Conservation (phyloP, 495 filamentous ascomycete species). For the Penicillium pancosmium region DNA sequence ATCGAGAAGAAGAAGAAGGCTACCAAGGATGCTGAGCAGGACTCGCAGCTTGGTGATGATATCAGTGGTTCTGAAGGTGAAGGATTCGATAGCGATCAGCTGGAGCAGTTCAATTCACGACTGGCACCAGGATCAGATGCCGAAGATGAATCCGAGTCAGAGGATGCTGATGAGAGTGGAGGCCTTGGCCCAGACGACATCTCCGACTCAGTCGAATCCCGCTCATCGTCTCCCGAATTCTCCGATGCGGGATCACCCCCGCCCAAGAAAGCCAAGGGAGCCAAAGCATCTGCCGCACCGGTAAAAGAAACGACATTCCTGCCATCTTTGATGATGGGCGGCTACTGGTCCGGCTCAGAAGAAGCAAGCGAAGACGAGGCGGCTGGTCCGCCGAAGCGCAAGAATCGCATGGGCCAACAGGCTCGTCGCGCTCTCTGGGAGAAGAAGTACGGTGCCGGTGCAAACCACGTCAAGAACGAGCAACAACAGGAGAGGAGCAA, state of each 20-base stretch:
- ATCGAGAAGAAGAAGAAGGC: constrained; percentile 13
- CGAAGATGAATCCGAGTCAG: constrained; percentile 46
- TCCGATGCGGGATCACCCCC: constrained; percentile 38
- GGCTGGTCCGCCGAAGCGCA: constrained; percentile 50
- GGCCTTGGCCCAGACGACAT: constrained; percentile 27
- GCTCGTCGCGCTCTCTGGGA: constrained; percentile 86
- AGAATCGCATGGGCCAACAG: constrained; percentile 88
- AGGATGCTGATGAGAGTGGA: constrained; percentile 34
- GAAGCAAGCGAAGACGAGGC: constrained; percentile 50
- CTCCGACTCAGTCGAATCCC: constrained; percentile 35
- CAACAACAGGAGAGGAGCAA: constrained; percentile 28
- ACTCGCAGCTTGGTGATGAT: constrained; percentile 23
- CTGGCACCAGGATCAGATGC: constrained; percentile 57
- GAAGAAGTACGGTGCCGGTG: constrained; percentile 80
- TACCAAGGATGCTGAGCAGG: constrained; percentile 11
- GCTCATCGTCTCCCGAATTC: constrained; percentile 40
- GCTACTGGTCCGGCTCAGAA: constrained; percentile 91
- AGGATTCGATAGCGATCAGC: constrained; percentile 45
- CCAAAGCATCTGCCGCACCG: constrained; percentile 34
- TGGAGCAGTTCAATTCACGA: constrained; percentile 54
- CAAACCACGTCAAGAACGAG: constrained; percentile 67
- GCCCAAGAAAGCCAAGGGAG: constrained; percentile 46
- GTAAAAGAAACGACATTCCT: constrained; percentile 76
- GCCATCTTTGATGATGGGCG: constrained; percentile 80
- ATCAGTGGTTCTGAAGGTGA: constrained; percentile 44